Evolutionary conservation across 75 land plant species (phyloP).

Genomic region (Pinus albicaulis): DNA sequence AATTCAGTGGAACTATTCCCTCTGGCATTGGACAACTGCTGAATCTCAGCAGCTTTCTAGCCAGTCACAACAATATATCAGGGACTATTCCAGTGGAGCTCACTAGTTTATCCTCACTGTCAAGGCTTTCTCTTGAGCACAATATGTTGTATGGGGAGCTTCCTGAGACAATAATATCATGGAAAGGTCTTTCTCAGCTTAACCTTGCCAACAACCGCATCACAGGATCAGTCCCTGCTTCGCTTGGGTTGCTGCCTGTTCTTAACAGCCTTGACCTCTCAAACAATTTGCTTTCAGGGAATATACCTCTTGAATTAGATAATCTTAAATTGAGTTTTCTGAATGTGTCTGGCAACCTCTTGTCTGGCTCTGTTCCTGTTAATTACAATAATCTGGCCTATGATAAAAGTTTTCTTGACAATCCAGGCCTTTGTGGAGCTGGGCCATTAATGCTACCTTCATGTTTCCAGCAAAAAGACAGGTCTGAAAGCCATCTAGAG

Average conservation of each 20-base stretch:
- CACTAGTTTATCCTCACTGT: conserved; percentile 11
- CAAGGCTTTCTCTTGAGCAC: conserved; percentile 20
- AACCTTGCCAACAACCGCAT: conserved; percentile 34
- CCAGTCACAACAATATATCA: conserved; percentile 39
- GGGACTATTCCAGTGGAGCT: conserved; percentile 38
- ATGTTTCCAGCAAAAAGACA: not conserved
- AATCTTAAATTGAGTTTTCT: conserved; percentile 18
- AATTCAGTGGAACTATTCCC: conserved; percentile 27
- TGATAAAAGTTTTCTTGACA: conserved; percentile 33
- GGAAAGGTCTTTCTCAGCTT: conserved; percentile 13
- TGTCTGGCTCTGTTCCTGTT: conserved; percentile 32
- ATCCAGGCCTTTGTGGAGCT: conserved; percentile 14
- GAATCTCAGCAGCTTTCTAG: conserved; percentile 9
- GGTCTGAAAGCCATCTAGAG: not conserved
- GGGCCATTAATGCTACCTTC: not conserved
- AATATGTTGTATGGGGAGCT: conserved; percentile 38
- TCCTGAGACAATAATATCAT: conserved; percentile 8
- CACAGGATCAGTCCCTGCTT: conserved; percentile 45
- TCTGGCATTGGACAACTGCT: conserved; percentile 6
- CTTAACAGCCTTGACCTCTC: conserved; percentile 39
- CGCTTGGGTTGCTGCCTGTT: conserved; percentile 23
- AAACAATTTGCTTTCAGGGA: conserved; percentile 36
- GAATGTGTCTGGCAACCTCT: conserved; percentile 43
- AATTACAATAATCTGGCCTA: conserved; percentile 17
- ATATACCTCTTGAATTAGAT: conserved; percentile 32